Evolutionary conservation across 2,329 filamentous ascomycete genomes (phyloP), one percentile per base, ranked within the genome.

Genomic region (Tolypocladium pustulatum): DNA sequence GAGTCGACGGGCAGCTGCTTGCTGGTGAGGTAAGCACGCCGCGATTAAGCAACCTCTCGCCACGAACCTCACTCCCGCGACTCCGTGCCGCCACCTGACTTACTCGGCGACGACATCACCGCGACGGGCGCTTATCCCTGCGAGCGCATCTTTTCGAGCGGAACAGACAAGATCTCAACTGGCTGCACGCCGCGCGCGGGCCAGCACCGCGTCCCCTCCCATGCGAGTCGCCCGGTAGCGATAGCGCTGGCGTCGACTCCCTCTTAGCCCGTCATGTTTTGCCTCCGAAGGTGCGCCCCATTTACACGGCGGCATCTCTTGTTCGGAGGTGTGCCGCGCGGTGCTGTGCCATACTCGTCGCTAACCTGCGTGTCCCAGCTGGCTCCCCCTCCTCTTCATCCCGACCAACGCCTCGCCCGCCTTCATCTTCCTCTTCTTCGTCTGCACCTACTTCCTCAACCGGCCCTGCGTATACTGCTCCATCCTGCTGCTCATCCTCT

Each of bases 381-480:
- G 89, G 88, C 83, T 94, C 56, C 90, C 90, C 36, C 85, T 94
- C 66, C 89, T 94, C 71, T 92, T 94, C 75, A 91, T 94, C 66
- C 90, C 90, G 57, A 90, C 90, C 60, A 91, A 92, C 72, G 88
- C 90, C 65, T 91, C 89, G 59, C 90, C 90, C 32, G 82, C 89
- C 68, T 92, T 93, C 77, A 90, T 94, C 72, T 84, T 93, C 76
- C 83, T 91, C 75, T 91, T 94, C 80, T 88, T 99, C 77, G 81
- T 91, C 64, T 91, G 92, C 73, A 96, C 92, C 64, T 97, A 96
- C 80, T 90, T 96, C 75, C 86, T 99, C 67, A 96, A 97, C 76
- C 87, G 93, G 58, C 94, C 94, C 57, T 99, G 94, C 78, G 88
- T 96, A 66, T 99, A 99, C 81, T 99, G 94, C 83, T 96, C 91